A percentile compares a stretch with the other conserved stretches of the same genome.
Conservation (phyloP, 805 yeast genomes). For the Metschnikowia kunwiensis region DNA sequence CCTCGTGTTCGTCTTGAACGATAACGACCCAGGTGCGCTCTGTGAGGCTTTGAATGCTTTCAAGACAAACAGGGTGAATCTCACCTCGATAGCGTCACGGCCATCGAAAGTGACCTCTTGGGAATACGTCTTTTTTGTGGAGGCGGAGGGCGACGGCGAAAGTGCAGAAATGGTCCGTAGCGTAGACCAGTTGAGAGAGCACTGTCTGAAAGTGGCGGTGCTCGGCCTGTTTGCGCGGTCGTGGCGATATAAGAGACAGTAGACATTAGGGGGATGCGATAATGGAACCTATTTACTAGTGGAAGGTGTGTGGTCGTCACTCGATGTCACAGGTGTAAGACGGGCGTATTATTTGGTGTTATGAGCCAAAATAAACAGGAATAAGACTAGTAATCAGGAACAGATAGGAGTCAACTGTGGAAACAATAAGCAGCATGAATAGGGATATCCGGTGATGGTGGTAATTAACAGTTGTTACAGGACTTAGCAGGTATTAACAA, state of each 20-base stretch:
- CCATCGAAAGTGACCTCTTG: slow-evolving; percentile 68
- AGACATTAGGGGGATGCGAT: too few species aligned
- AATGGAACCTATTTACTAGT: too few species aligned
- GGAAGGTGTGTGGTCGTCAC: too few species aligned
- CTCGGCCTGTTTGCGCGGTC: slow-evolving; percentile 57
- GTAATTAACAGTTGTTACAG: too few species aligned
- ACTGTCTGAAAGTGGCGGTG: slow-evolving; percentile 50
- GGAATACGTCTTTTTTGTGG: slow-evolving; percentile 83
- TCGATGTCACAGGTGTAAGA: too few species aligned
- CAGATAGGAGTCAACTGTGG: too few species aligned
- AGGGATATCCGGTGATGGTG: too few species aligned
- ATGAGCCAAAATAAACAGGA: too few species aligned
- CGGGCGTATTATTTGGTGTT: too few species aligned
- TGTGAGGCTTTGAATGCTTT: slow-evolving; percentile 61
- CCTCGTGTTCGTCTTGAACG: slow-evolving; percentile 60
- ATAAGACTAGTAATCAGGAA: too few species aligned
- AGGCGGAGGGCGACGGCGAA: slow-evolving; percentile 47
- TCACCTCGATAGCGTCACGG: slow-evolving; percentile 72
- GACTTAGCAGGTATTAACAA: too few species aligned
- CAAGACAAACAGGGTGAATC: slow-evolving; percentile 53
- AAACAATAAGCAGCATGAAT: too few species aligned
- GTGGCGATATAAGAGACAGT: slow-evolving; percentile 7
- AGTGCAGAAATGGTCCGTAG: slow-evolving; percentile 32
- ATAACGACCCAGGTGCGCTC: slow-evolving; percentile 71
- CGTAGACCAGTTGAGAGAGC: slow-evolving; percentile 40